Conservation (phyloP, 768 basidiomycete genomes). For the Hypholoma sublateritium region DNA sequence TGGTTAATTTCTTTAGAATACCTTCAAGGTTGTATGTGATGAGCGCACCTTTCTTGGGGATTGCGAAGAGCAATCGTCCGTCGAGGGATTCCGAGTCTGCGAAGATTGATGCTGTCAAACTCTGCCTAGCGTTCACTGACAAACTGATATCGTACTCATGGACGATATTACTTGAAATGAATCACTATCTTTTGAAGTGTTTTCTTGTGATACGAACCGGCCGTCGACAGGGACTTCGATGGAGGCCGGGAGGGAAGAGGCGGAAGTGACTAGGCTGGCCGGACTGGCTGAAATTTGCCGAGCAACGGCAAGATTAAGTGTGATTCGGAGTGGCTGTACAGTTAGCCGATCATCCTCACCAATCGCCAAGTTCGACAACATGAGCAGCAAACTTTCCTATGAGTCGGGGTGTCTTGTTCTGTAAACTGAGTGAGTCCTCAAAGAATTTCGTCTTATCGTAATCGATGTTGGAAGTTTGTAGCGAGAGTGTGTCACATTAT, state of each 20-base stretch:
- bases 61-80: slow-evolving; percentile 88
- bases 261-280: neutral
- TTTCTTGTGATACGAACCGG: neutral
- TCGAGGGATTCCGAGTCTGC: slow-evolving; percentile 76
- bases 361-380: neutral
- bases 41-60: slow-evolving; percentile 90
- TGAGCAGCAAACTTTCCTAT: neutral
- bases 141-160: slow-evolving; percentile 18
- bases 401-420: neutral
- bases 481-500: too few species aligned
- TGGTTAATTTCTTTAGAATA: slow-evolving; percentile 26
- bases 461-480: too few species aligned
- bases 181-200: neutral
- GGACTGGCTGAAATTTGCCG: slow-evolving; percentile 19
- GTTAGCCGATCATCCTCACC: slow-evolving; percentile 1
- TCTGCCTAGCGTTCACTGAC: neutral
- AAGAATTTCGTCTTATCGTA: too few species aligned
- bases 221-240: neutral
- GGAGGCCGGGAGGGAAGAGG: neutral
- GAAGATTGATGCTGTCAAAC: slow-evolving; percentile 3
- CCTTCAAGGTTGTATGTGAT: slow-evolving; percentile 5
- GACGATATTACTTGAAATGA: slow-evolving; percentile 5
- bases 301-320: slow-evolving; percentile 1
- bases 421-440: too few species aligned
- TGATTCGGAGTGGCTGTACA: slow-evolving; percentile 14